Conservation (phyloP, 805 yeast genomes). For the Candida rishiriensis region DNA sequence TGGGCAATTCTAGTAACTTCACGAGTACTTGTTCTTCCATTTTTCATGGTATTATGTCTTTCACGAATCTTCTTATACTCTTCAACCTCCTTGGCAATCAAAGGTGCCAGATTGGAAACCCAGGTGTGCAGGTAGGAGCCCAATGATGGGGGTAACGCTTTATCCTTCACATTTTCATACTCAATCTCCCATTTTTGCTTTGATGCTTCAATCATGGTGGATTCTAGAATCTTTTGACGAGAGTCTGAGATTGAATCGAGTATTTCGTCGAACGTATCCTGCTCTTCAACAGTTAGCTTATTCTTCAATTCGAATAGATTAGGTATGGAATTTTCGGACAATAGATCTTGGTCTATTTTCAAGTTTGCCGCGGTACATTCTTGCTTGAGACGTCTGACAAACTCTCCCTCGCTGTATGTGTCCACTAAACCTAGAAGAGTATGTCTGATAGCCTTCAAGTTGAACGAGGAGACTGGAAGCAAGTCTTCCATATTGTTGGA, state of each 20-base stretch:
- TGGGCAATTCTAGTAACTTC: constrained; percentile 19
- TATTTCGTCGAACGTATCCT: constrained; percentile 54
- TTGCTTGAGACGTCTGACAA: constrained; percentile 16
- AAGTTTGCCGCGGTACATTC: constrained; percentile 19
- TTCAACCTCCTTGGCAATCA: constrained; percentile 60
- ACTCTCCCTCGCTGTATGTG: constrained; percentile 22
- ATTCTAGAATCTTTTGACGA: constrained; percentile 74
- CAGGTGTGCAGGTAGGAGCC: constrained; percentile 80
- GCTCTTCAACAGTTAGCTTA: constrained; percentile 43
- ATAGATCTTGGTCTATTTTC: constrained; percentile 16
- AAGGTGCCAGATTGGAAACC: constrained; percentile 71
- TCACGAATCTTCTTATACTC: constrained; percentile 35
- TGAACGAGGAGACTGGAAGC: constrained; percentile 67
- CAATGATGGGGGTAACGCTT: constrained; percentile 50
- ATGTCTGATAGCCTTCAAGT: constrained; percentile 74
- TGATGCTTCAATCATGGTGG: constrained; percentile 79
- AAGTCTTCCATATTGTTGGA: constrained; percentile 52
- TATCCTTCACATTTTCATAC: constrained; percentile 45
- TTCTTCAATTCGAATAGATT: constrained; percentile 69
- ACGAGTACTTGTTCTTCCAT: too few species aligned
- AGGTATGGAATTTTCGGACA: constrained; percentile 6
- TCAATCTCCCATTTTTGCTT: constrained; percentile 85
- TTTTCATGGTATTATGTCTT: not conserved
- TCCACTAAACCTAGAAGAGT: constrained; percentile 51
- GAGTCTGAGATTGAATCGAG: constrained; percentile 67